These are phyloP conservation scores for Mycena vulgaris DNA, from an alignment of 768 basidiomycete species.

Conservation along the genomic window DNA sequence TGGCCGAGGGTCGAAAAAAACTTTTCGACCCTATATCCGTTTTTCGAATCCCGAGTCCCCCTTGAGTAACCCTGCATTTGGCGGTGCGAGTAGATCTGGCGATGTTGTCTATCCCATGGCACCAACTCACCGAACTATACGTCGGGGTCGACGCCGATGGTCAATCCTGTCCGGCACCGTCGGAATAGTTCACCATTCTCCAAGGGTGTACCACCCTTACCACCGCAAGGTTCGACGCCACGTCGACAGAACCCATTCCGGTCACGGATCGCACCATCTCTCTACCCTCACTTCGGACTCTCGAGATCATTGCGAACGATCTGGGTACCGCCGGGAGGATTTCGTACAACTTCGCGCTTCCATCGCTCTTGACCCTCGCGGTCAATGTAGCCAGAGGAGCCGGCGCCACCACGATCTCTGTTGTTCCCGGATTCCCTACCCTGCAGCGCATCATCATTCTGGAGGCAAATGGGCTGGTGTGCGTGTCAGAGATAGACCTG, in stretches of 20 bases:
- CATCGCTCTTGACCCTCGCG: too few species aligned
- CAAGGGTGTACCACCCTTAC: background rate
- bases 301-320: background rate
- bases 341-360: too few species aligned
- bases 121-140: background rate
- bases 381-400: too few species aligned
- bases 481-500: too few species aligned
- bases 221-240: background rate
- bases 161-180: background rate
- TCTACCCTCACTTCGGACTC: background rate
- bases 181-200: background rate
- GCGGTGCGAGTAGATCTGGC: background rate
- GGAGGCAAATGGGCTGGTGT: too few species aligned
- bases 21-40: too few species aligned
- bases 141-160: background rate
- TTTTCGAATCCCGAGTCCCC: too few species aligned
- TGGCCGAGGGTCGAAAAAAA: too few species aligned
- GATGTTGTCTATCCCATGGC: background rate
- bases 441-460: background rate
- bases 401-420: background rate
- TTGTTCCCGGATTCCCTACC: background rate
- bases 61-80: background rate
- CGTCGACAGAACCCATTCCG: background rate
- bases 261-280: background rate
- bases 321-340: too few species aligned